Percentiles rank a stretch among this genome's conserved stretches.
These are phyloP conservation scores for Pulicaria dysenterica DNA, from an alignment of 129 eudicot species.

Conservation along the genomic window DNA sequence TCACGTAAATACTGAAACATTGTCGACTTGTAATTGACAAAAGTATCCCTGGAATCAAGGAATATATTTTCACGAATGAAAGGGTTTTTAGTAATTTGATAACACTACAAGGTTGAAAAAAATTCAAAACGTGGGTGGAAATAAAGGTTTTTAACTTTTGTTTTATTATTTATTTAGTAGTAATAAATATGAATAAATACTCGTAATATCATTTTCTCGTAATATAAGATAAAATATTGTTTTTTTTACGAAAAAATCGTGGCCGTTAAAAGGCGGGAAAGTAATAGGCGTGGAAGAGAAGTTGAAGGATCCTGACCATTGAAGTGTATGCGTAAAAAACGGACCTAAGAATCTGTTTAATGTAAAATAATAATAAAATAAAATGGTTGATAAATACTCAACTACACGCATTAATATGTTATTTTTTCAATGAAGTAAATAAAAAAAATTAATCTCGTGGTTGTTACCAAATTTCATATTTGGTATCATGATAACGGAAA, in stretches of 20 bases:
- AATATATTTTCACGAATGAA: neutral
- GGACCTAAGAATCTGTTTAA: too few species aligned
- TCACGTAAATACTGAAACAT: conserved; percentile 40
- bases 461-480: too few species aligned
- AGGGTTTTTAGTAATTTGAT: conserved; percentile 25
- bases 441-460: too few species aligned
- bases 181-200: too few species aligned
- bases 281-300: conserved; percentile 27
- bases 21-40: conserved; percentile 40
- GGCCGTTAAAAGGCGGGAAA: conserved; percentile 41
- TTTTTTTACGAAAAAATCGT: conserved; percentile 33
- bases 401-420: too few species aligned
- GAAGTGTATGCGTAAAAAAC: neutral
- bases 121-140: neutral
- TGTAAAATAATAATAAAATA: too few species aligned
- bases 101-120: neutral
- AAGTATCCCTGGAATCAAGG: conserved; percentile 24
- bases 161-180: too few species aligned
- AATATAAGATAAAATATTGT: too few species aligned
- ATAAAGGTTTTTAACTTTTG: neutral
- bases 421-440: too few species aligned
- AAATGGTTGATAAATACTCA: too few species aligned
- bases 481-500: too few species aligned
- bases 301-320: conserved; percentile 34
- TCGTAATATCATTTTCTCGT: too few species aligned